phyloP scores from a whole-genome alignment of 495 filamentous ascomycete genomes.

The Penicillium chermesinum region DNA sequence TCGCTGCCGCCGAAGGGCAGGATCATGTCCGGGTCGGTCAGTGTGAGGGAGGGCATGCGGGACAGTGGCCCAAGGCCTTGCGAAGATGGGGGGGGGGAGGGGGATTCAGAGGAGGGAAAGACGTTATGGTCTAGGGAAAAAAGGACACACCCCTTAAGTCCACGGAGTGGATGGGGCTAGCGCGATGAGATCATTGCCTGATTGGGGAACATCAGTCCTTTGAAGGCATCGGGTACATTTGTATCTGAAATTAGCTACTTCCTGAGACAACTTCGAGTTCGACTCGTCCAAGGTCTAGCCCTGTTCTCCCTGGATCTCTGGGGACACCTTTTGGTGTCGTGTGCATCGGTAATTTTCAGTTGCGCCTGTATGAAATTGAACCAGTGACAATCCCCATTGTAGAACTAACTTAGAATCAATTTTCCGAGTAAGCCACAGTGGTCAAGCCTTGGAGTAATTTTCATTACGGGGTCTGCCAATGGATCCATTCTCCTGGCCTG shows the following conservation, averaged over 20 bases:
- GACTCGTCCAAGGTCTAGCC: too few species aligned
- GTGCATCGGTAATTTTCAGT: too few species aligned
- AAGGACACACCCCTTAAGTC: slow-evolving; percentile 16
- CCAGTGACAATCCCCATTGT: slow-evolving; percentile 2
- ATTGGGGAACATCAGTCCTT: slow-evolving; percentile 7
- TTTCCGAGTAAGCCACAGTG: too few species aligned
- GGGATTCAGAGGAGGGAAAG: slow-evolving; percentile 2
- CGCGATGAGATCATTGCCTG: slow-evolving; percentile 22
- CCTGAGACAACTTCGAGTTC: too few species aligned
- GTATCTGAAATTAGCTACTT: not conserved
- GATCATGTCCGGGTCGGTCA: slow-evolving; percentile 95
- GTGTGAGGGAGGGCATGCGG: slow-evolving; percentile 63
- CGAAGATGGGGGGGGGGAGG: not conserved
- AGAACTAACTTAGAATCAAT: slow-evolving; percentile 3
- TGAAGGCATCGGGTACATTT: slow-evolving; percentile 1
- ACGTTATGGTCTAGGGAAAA: slow-evolving; percentile 9
- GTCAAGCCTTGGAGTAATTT: too few species aligned
- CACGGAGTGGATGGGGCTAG: slow-evolving; percentile 16
- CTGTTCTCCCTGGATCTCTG: too few species aligned
- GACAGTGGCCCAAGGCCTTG: slow-evolving; percentile 12
- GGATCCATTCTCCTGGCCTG: too few species aligned
- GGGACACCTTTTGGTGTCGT: too few species aligned
- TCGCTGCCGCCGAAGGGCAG: slow-evolving; percentile 60
- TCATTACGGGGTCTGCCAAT: too few species aligned
- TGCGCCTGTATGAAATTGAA: too few species aligned